Base-by-base conservation (phyloP, 306 rosid genomes). In the Dalbergia cochinchinensis region DNA sequence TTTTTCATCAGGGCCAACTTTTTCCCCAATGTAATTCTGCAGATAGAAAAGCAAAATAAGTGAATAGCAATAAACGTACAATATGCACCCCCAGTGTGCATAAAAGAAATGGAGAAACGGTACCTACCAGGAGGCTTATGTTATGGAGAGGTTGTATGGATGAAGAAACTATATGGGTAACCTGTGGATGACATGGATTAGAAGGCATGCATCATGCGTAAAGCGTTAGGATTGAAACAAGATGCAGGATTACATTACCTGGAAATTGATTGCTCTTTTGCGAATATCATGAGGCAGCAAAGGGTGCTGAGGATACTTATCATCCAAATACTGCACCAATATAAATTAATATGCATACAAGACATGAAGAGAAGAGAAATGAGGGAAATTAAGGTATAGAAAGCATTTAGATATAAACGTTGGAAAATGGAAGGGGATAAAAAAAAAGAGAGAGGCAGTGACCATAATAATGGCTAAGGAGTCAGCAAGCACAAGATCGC, bases 121-220 rank as follows among this genome's bases (percentile, higher is more conserved):
- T 15, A 41, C 69, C 72, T 85, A 94, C 99, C 89, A 90, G 80
- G 7, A 85, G 4, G 58, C 5, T 10, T 16, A 79, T 1, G 84
- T 91, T 94, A 0, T 92, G 97, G 78, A 87, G 85, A 71, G 99
- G 99, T 58, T 94, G 99, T 78, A 94, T 91, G 73, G 85, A 79
- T 39, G 99, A 91, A 80, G 79, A 79, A 78, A 94, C 97, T 68
- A 94, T 76, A 61, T 50, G 87, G 50, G 92, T 86, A 81, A 84
- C 94, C 98, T 94, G 75, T 33, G 68, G 48, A 86, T 22, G 4
- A 71, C 12, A 35, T n/a, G 15, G 4, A 78, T 65, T 26, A 85
- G 69, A 72, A 65, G n/a, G 55, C 35, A 58, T 16, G 12, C 26
- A 41, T 68, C 35, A 63, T 20, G 12, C 26, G 48, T 63, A 37